phyloP scores from a whole-genome alignment of 495 filamentous ascomycete species.

The Lepraria neglecta region DNA sequence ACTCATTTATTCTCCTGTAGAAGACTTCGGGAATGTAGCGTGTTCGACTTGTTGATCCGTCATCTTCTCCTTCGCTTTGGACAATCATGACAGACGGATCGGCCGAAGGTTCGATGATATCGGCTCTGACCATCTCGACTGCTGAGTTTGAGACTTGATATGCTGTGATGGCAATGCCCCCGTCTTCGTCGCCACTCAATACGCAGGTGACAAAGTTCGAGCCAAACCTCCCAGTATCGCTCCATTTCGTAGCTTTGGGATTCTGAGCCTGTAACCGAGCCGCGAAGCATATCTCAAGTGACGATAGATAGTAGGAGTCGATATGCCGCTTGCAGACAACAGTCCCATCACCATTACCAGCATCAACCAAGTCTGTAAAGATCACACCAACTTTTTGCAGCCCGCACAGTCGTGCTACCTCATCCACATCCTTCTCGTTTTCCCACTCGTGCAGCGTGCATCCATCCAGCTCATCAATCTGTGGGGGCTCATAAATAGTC shows the following conservation, averaged over 20 bases:
- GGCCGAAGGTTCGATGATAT: constrained; percentile 91
- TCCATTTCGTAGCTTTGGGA: constrained; percentile 94
- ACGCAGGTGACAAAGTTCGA: constrained; percentile 97
- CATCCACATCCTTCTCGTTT: constrained; percentile 74
- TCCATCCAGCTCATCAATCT: constrained; percentile 85
- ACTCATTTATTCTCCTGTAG: constrained; percentile 91
- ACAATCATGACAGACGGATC: constrained; percentile 94
- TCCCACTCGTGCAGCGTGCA: constrained; percentile 83
- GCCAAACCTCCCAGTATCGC: constrained; percentile 86
- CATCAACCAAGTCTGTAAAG: constrained; percentile 86
- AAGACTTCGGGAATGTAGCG: constrained; percentile 97
- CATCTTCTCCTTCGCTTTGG: constrained; percentile 81
- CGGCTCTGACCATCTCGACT: constrained; percentile 92
- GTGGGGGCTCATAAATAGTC: constrained; percentile 94
- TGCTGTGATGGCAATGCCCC: constrained; percentile 78
- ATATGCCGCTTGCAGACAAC: constrained; percentile 95
- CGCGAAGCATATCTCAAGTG: constrained; percentile 84
- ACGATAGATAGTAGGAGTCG: constrained; percentile 90
- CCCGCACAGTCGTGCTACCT: constrained; percentile 76
- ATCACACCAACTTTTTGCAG: constrained; percentile 89
- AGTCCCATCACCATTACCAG: constrained; percentile 68
- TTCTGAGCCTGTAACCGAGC: constrained; percentile 79
- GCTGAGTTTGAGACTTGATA: constrained; percentile 94
- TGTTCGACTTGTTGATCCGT: constrained; percentile 58
- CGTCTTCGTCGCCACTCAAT: constrained; percentile 82